Evolutionary conservation across 768 basidiomycete genomes (phyloP), one percentile per base, ranked within the genome.

Genomic region (Suillus luteus): DNA sequence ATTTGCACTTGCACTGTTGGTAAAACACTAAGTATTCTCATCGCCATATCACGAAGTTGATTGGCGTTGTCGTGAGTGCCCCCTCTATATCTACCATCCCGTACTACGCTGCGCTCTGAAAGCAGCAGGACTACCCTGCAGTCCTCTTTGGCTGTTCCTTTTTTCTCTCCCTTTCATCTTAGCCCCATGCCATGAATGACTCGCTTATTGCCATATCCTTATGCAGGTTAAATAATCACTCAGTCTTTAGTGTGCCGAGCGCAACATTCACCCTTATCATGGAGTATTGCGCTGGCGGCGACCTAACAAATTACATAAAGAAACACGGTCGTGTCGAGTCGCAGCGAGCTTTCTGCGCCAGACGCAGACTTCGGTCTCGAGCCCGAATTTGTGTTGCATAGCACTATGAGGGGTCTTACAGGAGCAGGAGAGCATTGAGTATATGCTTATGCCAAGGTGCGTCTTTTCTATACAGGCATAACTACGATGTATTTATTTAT

Each of bases 261-360:
- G 83, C 62, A 85, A 91, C 70, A 90, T 93, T 70, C 97, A 97
- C 79, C 88, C 27, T 99, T 63, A 90, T 99, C 70, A 99, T 99
- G 90, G 96, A 97, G 70, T 98, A 87, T 75, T 99, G 97, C 74
- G 87, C 95, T 1, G 96, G 96, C 2, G 96, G 95, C 3, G 97
- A 99, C 77, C 86, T 99, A 59, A 93, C 95, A 0, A 88, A 93
- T 69, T 99, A 99, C 72, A 96, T 99, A 83, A 95, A 95, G 88
- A 95, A 93, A 73, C 89, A 95, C n/a, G 97, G 96, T 17, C 86
- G 90, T 19, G 89, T 99, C 54, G 91, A 96, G 55, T 27, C n/a
- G n/a, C n/a, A n/a, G n/a, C n/a, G n/a, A n/a, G n/a, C n/a, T n/a
- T n/a, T n/a, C n/a, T n/a, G n/a, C n/a, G n/a, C n/a, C n/a, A n/a